phyloP scores from a whole-genome alignment of 768 basidiomycete species.

The Tubosaeta sp. region DNA sequence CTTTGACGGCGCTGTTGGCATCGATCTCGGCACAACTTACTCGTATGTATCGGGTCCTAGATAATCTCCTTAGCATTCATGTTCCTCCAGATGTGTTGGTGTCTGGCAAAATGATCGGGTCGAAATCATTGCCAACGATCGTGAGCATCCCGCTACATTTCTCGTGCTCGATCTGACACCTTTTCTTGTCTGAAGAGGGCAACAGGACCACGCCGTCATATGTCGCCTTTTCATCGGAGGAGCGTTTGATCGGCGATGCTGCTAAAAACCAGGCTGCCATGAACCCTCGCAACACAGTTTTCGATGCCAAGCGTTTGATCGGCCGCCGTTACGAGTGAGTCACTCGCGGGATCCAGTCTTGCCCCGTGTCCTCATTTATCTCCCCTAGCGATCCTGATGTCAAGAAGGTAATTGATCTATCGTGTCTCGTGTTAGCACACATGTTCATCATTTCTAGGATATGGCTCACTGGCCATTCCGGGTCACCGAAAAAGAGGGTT shows the following conservation, averaged over 20 bases:
- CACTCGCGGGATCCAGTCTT: neutral
- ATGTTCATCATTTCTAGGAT: constrained; percentile 49
- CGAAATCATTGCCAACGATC: constrained; percentile 98
- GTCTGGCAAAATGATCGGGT: constrained; percentile 99
- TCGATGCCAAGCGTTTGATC: constrained; percentile 98
- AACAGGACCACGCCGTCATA: constrained; percentile 99
- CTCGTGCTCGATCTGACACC: neutral
- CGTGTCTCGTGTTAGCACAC: neutral
- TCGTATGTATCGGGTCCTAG: constrained; percentile 50
- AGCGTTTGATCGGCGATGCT: constrained; percentile 98
- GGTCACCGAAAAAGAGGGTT: constrained; percentile 95
- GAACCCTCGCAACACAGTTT: constrained; percentile 99
- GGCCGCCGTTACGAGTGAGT: constrained; percentile 93
- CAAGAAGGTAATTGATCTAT: constrained; percentile 55
- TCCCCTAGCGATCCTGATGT: constrained; percentile 84
- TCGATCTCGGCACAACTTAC: constrained; percentile 97
- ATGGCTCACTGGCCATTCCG: constrained; percentile 98
- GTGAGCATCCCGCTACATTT: constrained; percentile 42
- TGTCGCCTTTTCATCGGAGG: constrained; percentile 95
- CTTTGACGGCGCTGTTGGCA: constrained; percentile 95
- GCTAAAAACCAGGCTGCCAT: constrained; percentile 99
- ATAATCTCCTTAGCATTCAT: constrained; percentile 21
- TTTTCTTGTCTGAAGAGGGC: constrained; percentile 58
- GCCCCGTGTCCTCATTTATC: constrained; percentile 1
- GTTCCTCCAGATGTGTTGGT: constrained; percentile 78